Conservation (phyloP, 495 filamentous ascomycete species). For the Lepraria neglecta region DNA sequence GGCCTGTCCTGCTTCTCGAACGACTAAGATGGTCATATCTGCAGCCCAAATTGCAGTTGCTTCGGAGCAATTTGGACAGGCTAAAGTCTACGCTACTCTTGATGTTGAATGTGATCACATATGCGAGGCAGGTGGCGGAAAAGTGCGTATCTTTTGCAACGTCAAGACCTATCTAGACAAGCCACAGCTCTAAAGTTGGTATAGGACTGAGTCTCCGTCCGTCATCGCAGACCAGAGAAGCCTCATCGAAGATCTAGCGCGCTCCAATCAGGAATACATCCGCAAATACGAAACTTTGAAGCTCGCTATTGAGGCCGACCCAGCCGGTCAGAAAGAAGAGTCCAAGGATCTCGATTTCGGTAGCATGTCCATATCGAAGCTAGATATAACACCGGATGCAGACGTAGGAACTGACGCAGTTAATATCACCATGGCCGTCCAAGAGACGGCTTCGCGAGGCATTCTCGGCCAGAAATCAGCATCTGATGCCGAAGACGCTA, state of each 20-base stretch:
- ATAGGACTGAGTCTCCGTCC: slow-evolving; percentile 15
- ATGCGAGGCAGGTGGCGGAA: slow-evolving; percentile 28
- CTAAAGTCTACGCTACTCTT: slow-evolving; percentile 36
- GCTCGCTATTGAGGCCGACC: neutral
- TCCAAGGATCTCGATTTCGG: no score
- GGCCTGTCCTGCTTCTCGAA: slow-evolving; percentile 11
- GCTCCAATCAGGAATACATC: slow-evolving; percentile 14
- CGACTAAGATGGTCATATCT: slow-evolving; percentile 27
- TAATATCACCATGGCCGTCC: no score
- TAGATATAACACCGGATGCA: no score
- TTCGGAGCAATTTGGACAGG: slow-evolving; percentile 33
- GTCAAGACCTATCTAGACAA: no score
- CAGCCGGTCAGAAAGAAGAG: no score
- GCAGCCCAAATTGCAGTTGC: slow-evolving; percentile 29
- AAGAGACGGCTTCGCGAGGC: no score
- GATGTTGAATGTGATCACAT: slow-evolving; percentile 37
- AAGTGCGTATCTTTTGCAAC: slow-evolving; percentile 10
- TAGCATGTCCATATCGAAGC: no score
- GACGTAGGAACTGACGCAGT: no score
- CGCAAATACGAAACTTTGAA: slow-evolving; percentile 12
- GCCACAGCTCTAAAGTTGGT: no score
- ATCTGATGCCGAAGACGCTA: no score
- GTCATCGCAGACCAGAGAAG: slow-evolving; percentile 16
- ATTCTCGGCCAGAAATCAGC: no score
- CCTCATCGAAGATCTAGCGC: slow-evolving; percentile 17